These are phyloP conservation scores for Cymodocea nodosa DNA, from an alignment of 116 monocot species.

Conservation along the genomic window DNA sequence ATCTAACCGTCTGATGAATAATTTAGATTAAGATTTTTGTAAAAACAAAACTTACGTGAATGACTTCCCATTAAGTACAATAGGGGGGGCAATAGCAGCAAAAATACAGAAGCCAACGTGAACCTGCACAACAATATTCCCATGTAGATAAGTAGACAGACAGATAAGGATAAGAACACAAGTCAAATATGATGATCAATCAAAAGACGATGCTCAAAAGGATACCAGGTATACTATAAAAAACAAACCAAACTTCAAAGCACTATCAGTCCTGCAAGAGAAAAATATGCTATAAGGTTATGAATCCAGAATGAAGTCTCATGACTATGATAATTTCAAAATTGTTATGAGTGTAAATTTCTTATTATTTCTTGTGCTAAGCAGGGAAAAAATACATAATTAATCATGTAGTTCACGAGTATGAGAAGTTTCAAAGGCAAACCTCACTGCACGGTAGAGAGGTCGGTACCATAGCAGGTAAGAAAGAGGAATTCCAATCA, in stretches of 20 bases:
- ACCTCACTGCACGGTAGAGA: constrained; percentile 91
- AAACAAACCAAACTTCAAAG: constrained; percentile 70
- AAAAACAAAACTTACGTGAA: constrained; percentile 95
- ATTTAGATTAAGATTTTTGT: no score
- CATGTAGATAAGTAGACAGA: not conserved
- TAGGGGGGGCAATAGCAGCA: constrained; percentile 92
- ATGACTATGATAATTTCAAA: not conserved
- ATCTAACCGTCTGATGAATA: no score
- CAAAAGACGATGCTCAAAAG: not conserved
- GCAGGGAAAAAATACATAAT: not conserved
- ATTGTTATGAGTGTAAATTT: not conserved
- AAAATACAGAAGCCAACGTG: constrained; percentile 81
- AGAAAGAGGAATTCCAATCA: constrained; percentile 77
- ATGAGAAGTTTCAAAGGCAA: not conserved
- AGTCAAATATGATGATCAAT: not conserved
- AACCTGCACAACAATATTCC: constrained; percentile 29
- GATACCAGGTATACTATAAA: constrained; percentile 68
- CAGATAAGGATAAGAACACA: not conserved
- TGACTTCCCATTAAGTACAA: constrained; percentile 89
- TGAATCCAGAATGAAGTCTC: not conserved
- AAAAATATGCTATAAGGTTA: constrained; percentile 1
- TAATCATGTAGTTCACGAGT: not conserved
- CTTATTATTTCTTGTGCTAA: not conserved
- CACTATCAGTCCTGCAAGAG: constrained; percentile 73
- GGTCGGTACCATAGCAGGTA: constrained; percentile 96